These are phyloP conservation scores for Yamadazyma laniorum DNA, from an alignment of 805 yeast genomes.

Conservation along the genomic window DNA sequence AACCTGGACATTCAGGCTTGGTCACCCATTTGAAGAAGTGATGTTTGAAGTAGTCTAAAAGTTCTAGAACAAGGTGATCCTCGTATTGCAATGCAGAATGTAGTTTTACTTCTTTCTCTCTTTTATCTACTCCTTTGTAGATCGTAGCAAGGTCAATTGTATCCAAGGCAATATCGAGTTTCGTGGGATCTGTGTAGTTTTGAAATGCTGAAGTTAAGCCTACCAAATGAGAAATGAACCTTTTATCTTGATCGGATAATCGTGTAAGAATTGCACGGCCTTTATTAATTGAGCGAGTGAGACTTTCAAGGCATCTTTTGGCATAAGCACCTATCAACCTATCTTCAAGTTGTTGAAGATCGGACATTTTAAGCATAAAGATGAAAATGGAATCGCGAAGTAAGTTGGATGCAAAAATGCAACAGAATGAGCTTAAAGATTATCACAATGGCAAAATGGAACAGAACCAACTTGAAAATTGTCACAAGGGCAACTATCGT, in stretches of 20 bases:
- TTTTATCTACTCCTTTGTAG: constrained; percentile 57
- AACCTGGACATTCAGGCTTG: constrained; percentile 56
- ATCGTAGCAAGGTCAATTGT: constrained; percentile 59
- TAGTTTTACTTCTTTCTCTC: constrained; percentile 22
- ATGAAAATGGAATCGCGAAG: no score
- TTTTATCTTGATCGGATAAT: neutral
- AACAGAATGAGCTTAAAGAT: no score
- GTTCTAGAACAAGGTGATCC: constrained; percentile 34
- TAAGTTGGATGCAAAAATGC: no score
- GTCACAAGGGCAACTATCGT: no score
- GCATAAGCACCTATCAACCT: neutral
- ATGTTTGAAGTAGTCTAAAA: constrained; percentile 54
- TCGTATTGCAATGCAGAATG: constrained; percentile 24
- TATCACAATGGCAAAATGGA: no score
- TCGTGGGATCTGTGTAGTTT: constrained; percentile 1
- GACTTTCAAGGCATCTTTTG: neutral
- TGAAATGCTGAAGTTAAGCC: neutral
- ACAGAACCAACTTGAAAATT: no score
- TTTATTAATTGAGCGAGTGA: neutral
- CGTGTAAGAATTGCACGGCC: neutral
- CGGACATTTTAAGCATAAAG: no score
- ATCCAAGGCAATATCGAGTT: constrained; percentile 55
- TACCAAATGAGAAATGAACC: neutral
- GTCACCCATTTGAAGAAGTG: constrained; percentile 85
- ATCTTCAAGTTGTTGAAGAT: neutral